Evolutionary conservation across 1,139 yeast genomes (phyloP).

Genomic region (Geotrichum candidum): DNA sequence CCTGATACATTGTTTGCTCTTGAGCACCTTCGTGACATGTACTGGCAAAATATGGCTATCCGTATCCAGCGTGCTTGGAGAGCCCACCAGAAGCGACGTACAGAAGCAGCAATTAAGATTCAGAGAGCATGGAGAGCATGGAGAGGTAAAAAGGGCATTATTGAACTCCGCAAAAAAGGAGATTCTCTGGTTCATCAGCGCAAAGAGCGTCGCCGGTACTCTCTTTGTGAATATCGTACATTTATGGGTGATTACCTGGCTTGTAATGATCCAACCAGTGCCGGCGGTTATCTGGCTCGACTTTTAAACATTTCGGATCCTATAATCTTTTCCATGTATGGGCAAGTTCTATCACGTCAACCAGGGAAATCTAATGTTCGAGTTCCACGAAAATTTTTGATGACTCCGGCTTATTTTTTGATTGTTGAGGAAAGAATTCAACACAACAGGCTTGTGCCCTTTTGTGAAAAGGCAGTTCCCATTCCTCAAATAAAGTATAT

Average conservation of each 20-base stretch:
- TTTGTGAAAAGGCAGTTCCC: slow-evolving; percentile 59
- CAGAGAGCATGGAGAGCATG: slow-evolving; percentile 69
- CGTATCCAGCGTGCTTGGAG: slow-evolving; percentile 97
- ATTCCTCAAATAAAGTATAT: slow-evolving; percentile 56
- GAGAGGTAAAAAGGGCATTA: slow-evolving; percentile 45
- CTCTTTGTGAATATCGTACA: slow-evolving; percentile 83
- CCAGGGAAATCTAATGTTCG: slow-evolving; percentile 90
- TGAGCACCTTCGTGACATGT: slow-evolving; percentile 93
- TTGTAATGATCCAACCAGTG: slow-evolving; percentile 67
- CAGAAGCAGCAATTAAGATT: slow-evolving; percentile 78
- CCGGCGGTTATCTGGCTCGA: slow-evolving; percentile 55
- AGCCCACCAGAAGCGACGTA: slow-evolving; percentile 62
- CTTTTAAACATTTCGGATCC: slow-evolving; percentile 67
- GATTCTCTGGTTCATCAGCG: slow-evolving; percentile 58
- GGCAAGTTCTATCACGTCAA: slow-evolving; percentile 74
- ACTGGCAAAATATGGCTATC: slow-evolving; percentile 98
- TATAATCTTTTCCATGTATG: slow-evolving; percentile 70
- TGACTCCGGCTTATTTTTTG: slow-evolving; percentile 59
- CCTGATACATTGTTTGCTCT: slow-evolving; percentile 95
- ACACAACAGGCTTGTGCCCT: slow-evolving; percentile 64
- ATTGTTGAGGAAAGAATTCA: slow-evolving; percentile 66
- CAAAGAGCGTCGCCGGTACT: slow-evolving; percentile 84
- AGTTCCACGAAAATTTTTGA: slow-evolving; percentile 61
- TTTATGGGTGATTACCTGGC: slow-evolving; percentile 90
- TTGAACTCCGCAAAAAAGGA: slow-evolving; percentile 79